Conservation (phyloP, 257 asterid species). For the Perilla frutescens region DNA sequence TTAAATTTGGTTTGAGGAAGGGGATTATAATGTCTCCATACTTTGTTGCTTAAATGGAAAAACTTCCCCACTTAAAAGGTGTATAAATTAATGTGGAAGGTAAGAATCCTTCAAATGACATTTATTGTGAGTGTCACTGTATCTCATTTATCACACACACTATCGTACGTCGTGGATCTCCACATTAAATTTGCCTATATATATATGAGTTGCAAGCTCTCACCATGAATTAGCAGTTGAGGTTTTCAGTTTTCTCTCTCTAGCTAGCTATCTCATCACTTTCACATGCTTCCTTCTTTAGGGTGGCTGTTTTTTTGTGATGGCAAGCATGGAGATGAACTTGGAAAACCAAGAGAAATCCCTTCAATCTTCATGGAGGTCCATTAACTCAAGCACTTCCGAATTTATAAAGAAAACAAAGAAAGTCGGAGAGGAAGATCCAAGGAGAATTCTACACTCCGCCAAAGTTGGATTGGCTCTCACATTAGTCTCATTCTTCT, state of each 20-base stretch:
- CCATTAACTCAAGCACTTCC: slow-evolving; percentile 23
- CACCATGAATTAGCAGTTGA: not conserved
- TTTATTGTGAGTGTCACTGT: not conserved
- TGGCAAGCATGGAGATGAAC: slow-evolving; percentile 40
- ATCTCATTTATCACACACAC: slow-evolving; percentile 20
- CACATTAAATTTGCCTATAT: slow-evolving; percentile 22
- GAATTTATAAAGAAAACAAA: slow-evolving; percentile 33
- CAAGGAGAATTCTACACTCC: slow-evolving; percentile 61
- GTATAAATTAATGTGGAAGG: slow-evolving; percentile 26
- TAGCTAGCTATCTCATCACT: no score
- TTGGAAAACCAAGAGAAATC: slow-evolving; percentile 36
- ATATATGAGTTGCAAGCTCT: slow-evolving; percentile 13
- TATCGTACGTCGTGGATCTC: not conserved
- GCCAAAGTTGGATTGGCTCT: slow-evolving; percentile 70
- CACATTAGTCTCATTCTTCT: slow-evolving; percentile 62
- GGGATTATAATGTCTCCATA: no score
- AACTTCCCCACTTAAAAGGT: slow-evolving; percentile 1
- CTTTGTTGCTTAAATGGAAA: not conserved
- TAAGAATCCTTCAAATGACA: slow-evolving; percentile 39
- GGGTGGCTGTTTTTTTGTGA: not conserved
- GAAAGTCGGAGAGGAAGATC: slow-evolving; percentile 68
- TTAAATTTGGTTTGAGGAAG: no score
- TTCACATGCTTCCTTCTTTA: no score
- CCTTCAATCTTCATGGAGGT: slow-evolving; percentile 16
- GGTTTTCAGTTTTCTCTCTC: no score